These are phyloP conservation scores for Solanum hybrid DNA, from an alignment of 305 asterid genomes.

Conservation along the genomic window DNA sequence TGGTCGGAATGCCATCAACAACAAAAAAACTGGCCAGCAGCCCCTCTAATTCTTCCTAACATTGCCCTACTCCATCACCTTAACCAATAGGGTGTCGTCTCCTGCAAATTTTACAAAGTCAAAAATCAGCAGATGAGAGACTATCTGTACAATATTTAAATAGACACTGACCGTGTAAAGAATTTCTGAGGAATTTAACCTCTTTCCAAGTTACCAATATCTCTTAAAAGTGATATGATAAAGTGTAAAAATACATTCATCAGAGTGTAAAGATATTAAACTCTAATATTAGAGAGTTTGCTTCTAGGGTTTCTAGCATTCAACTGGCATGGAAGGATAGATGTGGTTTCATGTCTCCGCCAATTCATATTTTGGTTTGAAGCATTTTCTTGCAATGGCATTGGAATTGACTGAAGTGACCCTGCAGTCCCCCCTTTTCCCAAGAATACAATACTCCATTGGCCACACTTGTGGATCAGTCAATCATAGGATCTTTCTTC, in stretches of 20 bases:
- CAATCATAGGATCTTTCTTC: not conserved
- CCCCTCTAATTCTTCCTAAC: slow-evolving; percentile 22
- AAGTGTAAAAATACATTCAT: not conserved
- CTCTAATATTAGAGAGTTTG: not conserved
- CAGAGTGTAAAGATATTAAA: not conserved
- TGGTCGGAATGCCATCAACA: slow-evolving; percentile 15
- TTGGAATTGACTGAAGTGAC: not conserved
- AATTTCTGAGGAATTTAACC: not conserved
- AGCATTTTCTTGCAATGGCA: not conserved
- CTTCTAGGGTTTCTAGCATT: not conserved
- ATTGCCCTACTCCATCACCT: slow-evolving; percentile 21
- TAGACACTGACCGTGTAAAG: not conserved
- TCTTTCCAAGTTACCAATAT: not conserved
- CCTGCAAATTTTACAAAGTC: slow-evolving; percentile 29
- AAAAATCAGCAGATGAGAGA: not conserved
- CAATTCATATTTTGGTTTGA: not conserved
- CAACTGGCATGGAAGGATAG: not conserved
- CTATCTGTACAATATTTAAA: not conserved
- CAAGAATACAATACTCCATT: not conserved
- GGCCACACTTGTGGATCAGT: not conserved
- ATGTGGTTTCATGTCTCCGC: not conserved
- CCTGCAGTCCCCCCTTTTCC: not conserved
- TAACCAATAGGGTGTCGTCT: slow-evolving; percentile 64
- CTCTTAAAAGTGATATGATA: not conserved
- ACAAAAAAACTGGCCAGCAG: slow-evolving; percentile 22